A percentile compares a stretch with the other conserved stretches of the same genome.
These are phyloP conservation scores for Lentinula guzmanii DNA, from an alignment of 768 basidiomycete genomes.

Conservation along the genomic window DNA sequence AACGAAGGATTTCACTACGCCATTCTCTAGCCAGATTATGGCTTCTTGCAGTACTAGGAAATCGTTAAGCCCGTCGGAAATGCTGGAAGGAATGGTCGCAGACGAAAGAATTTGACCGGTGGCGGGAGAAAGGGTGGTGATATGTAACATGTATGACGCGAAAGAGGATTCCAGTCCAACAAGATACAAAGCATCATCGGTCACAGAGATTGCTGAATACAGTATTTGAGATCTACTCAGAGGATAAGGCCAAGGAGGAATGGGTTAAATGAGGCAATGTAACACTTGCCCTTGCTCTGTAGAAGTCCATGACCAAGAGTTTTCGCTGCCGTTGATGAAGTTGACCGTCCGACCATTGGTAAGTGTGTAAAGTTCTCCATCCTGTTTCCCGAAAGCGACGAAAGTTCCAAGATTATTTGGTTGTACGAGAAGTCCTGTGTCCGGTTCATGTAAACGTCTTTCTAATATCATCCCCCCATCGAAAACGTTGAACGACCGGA, in stretches of 20 bases:
- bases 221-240: constrained; percentile 52
- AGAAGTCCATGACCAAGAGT: constrained; percentile 69
- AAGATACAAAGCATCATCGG: constrained; percentile 48
- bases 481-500: constrained; percentile 60
- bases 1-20: constrained; percentile 41
- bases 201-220: constrained; percentile 55
- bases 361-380: constrained; percentile 37
- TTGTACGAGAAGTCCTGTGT: constrained; percentile 38
- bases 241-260: not conserved
- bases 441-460: constrained; percentile 45
- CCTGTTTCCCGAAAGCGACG: constrained; percentile 27
- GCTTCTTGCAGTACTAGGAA: constrained; percentile 20
- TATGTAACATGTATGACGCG: constrained; percentile 57
- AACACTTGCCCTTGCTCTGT: constrained; percentile 56
- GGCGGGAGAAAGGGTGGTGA: constrained; percentile 50
- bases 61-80: constrained; percentile 26
- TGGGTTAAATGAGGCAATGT: not conserved
- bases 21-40: constrained; percentile 50
- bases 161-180: constrained; percentile 47
- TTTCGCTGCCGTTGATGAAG: constrained; percentile 46
- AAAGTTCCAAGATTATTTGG: constrained; percentile 52
- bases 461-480: constrained; percentile 68
- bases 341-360: constrained; percentile 58
- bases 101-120: constrained; percentile 47
- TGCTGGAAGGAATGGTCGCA: constrained; percentile 48